Percentiles rank a stretch among this genome's conserved stretches.
Conservation (phyloP, 768 basidiomycete species). For the Ramaria sp. region DNA sequence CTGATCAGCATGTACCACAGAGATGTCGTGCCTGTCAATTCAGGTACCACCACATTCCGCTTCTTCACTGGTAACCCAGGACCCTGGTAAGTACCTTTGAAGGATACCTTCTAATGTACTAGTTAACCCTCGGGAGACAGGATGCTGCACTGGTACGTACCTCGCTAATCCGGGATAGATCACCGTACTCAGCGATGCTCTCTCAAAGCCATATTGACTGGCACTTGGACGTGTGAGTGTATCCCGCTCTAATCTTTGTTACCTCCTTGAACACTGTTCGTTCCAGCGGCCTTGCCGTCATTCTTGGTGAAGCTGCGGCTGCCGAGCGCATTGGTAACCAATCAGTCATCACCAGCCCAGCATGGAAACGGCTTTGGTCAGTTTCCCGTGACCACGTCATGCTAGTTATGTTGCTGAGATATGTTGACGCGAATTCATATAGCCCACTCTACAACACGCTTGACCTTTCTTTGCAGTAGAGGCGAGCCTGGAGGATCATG, state of each 20-base stretch:
- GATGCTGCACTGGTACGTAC: conserved; percentile 16
- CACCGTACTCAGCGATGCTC: background rate
- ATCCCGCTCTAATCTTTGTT: background rate
- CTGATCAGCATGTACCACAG: conserved; percentile 11
- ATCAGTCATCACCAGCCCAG: background rate
- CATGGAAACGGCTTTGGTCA: conserved; percentile 2
- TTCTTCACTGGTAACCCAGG: conserved; percentile 18
- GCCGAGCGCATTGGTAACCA: background rate
- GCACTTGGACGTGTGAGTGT: conserved; percentile 6
- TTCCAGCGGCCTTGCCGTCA: conserved; percentile 1
- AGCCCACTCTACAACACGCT: background rate
- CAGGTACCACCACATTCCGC: conserved; percentile 11
- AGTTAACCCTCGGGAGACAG: conserved; percentile 12
- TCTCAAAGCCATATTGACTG: conserved; percentile 9
- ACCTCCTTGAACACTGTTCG: background rate
- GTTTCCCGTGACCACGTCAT: background rate
- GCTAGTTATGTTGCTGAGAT: background rate
- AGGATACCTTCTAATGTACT: background rate
- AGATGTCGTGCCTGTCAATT: conserved; percentile 20
- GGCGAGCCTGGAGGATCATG: no score
- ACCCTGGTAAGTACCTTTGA: conserved; percentile 27
- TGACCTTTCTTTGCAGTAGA: background rate
- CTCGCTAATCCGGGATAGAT: background rate
- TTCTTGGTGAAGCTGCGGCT: background rate
- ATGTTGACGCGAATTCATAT: background rate